phyloP scores from a whole-genome alignment of 345 rosid species.

The Fremontodendron californicum region DNA sequence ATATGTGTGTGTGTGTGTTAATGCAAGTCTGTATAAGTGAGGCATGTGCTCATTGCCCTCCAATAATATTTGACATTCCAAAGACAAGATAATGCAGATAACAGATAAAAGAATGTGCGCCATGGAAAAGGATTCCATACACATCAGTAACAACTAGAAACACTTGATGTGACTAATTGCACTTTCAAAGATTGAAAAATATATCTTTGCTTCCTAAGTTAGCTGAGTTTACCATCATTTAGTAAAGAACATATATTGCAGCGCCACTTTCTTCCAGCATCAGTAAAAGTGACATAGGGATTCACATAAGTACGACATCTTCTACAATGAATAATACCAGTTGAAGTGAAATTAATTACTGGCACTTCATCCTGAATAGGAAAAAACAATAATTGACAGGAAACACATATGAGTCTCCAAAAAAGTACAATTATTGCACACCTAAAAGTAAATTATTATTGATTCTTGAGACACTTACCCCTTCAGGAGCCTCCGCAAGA shows the following conservation, averaged over 20 bases:
- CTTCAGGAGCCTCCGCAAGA: conserved; percentile 90
- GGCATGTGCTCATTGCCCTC: neutral
- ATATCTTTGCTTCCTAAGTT: neutral
- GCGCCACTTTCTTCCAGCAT: conserved; percentile 99
- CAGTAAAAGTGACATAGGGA: conserved; percentile 85
- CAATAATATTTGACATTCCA: neutral
- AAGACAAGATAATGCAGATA: neutral
- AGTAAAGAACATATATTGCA: conserved; percentile 91
- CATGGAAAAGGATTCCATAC: neutral
- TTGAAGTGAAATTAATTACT: conserved; percentile 70
- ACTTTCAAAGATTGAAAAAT: neutral
- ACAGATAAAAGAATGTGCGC: neutral
- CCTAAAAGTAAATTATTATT: conserved; percentile 12
- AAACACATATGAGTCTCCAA: conserved; percentile 14
- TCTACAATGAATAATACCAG: conserved; percentile 94
- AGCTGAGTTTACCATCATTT: conserved; percentile 71
- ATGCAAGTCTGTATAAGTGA: neutral
- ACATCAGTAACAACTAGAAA: conserved; percentile 1
- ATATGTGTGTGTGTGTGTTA: too few relatives aligned
- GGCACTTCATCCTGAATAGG: conserved; percentile 88
- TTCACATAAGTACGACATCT: conserved; percentile 97
- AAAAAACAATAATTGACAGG: conserved; percentile 23
- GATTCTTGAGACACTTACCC: conserved; percentile 52
- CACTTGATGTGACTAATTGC: neutral
- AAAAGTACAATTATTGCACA: neutral